Conservation (phyloP, 371 early-diverging fungal species). For the Encephalitozoon intestinalis region DNA sequence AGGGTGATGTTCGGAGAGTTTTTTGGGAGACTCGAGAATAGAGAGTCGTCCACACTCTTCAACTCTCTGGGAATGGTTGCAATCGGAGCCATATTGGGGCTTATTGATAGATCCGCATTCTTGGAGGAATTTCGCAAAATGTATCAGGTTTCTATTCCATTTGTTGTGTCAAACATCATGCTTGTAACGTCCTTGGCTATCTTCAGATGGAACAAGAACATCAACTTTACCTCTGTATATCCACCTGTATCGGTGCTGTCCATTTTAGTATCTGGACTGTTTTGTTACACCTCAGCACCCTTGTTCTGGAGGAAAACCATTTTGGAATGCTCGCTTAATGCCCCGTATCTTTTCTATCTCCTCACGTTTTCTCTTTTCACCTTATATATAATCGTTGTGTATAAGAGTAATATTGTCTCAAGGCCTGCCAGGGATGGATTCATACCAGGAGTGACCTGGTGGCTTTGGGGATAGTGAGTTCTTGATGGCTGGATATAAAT, state of each 20-base stretch:
- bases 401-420: neutral
- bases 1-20: neutral
- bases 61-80: neutral
- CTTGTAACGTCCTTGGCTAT: neutral
- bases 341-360: neutral
- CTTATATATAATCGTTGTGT: neutral
- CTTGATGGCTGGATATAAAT: neutral
- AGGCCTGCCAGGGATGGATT: neutral
- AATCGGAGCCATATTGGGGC: neutral
- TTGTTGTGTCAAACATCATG: neutral
- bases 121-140: neutral
- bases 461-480: neutral
- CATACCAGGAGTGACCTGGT: neutral
- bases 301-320: neutral
- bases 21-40: neutral
- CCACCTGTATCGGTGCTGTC: neutral
- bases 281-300: neutral
- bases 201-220: neutral
- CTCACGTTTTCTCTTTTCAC: neutral
- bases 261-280: neutral
- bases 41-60: neutral
- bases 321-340: neutral
- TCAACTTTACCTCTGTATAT: neutral
- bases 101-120: neutral
- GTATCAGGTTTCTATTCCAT: neutral